phyloP scores from a whole-genome alignment of 2,329 filamentous ascomycete species.

The Pezicula radicicola region DNA sequence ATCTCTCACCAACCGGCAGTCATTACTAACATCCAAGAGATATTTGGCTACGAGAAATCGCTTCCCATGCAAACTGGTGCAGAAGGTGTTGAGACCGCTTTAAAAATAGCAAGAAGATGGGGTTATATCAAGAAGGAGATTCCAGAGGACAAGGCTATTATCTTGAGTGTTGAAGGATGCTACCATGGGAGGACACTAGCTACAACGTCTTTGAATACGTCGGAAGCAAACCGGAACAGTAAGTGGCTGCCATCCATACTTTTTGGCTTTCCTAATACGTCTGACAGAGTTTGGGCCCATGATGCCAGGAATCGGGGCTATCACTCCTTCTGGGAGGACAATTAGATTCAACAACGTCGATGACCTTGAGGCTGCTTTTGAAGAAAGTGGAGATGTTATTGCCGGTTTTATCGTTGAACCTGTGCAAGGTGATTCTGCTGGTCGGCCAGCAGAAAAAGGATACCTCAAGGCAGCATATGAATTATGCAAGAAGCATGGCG shows the following conservation, averaged over 20 bases:
- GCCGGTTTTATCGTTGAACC: background rate
- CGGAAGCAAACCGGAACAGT: background rate
- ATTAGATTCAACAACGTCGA: background rate
- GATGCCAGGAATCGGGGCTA: background rate
- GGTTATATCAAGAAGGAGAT: slow-evolving; percentile 85
- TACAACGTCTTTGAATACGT: background rate
- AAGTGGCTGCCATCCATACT: background rate
- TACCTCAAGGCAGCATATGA: background rate
- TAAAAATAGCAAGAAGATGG: slow-evolving; percentile 94
- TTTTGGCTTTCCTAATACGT: background rate
- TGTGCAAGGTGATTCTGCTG: background rate
- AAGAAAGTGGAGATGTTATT: background rate
- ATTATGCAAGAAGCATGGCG: background rate
- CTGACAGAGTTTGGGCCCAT: background rate
- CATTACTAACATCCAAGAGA: background rate
- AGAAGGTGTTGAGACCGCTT: slow-evolving; percentile 89
- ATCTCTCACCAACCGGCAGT: background rate
- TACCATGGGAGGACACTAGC: background rate
- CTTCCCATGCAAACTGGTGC: slow-evolving; percentile 95
- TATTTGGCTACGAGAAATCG: slow-evolving; percentile 91
- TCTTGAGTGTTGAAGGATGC: background rate
- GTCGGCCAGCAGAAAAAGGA: background rate
- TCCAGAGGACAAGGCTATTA: background rate
- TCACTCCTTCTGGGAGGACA: background rate
- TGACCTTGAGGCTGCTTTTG: background rate